A percentile compares a stretch with the other conserved stretches of the same genome.
Evolutionary conservation across 2,329 filamentous ascomycete genomes (phyloP).

Genomic region (Aspergillus flavus): DNA sequence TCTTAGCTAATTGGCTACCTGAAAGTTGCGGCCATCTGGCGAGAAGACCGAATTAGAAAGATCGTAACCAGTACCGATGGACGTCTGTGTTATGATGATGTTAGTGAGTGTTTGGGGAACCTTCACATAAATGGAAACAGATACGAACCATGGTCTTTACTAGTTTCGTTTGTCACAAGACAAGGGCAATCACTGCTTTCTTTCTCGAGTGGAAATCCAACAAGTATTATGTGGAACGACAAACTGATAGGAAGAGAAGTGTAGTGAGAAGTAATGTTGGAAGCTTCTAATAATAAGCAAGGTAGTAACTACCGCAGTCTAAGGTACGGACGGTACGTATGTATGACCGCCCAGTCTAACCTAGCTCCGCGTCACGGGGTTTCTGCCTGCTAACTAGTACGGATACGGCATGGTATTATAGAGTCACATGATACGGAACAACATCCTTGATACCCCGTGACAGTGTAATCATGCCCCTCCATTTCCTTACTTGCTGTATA

Average conservation of each 20-base stretch:
- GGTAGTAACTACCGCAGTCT: not conserved
- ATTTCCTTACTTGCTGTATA: not conserved
- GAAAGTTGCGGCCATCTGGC: conserved; percentile 97
- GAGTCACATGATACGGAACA: not conserved
- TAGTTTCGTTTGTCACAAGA: not conserved
- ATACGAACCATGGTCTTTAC: conserved; percentile 25
- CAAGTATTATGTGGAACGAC: not conserved
- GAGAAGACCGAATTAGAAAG: conserved; percentile 99
- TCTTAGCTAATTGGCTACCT: conserved; percentile 59
- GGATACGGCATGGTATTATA: not conserved
- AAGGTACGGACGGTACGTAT: not conserved
- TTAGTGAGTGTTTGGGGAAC: conserved; percentile 17
- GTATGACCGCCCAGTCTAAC: not conserved
- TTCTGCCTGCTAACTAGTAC: conserved; percentile 23
- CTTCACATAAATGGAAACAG: conserved; percentile 14
- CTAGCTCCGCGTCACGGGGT: conserved; percentile 34
- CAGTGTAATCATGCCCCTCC: not conserved
- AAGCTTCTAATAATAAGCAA: not conserved
- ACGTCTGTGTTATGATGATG: conserved; percentile 67
- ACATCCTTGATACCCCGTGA: not conserved
- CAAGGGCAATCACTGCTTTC: not conserved
- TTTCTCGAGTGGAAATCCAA: not conserved
- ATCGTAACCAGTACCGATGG: conserved; percentile 99
- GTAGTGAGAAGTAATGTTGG: not conserved
- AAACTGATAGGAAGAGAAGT: not conserved